Evolutionary conservation across 2,329 filamentous ascomycete genomes (phyloP).

Genomic region (Talaromyces albobiverticillius): DNA sequence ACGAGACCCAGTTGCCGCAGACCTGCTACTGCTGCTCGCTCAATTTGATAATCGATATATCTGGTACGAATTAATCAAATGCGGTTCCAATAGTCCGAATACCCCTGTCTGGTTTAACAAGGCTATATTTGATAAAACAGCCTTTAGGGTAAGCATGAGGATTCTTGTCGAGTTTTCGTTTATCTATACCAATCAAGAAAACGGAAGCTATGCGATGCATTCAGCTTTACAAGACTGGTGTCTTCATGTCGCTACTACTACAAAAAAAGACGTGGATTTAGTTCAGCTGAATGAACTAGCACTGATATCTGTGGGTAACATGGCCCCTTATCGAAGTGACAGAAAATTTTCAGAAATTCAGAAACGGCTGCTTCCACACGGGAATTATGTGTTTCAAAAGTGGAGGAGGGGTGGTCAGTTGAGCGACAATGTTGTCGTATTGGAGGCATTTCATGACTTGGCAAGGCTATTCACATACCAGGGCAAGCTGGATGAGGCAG

Average conservation of each 20-base stretch:
- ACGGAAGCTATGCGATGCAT: constrained; percentile 26
- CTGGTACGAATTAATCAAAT: constrained; percentile 43
- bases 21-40: constrained; percentile 42
- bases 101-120: constrained; percentile 17
- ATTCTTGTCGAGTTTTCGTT: constrained; percentile 26
- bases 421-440: neutral
- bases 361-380: neutral
- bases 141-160: constrained; percentile 21
- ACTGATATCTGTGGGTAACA: constrained; percentile 18
- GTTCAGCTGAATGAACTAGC: constrained; percentile 16
- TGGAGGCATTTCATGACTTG: too few relatives aligned
- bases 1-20: constrained; percentile 27
- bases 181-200: constrained; percentile 23
- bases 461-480: too few relatives aligned
- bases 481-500: too few relatives aligned
- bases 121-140: constrained; percentile 15
- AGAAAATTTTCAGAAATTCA: neutral
- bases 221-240: constrained; percentile 27
- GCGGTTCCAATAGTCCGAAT: constrained; percentile 7
- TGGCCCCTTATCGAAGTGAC: constrained; percentile 8
- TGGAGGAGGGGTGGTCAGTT: constrained; percentile 4
- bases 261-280: neutral
- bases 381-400: neutral
- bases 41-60: constrained; percentile 45
- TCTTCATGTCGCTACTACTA: constrained; percentile 11